These are phyloP conservation scores for Malus hybrid DNA, from an alignment of 331 rosid genomes.

Conservation along the genomic window DNA sequence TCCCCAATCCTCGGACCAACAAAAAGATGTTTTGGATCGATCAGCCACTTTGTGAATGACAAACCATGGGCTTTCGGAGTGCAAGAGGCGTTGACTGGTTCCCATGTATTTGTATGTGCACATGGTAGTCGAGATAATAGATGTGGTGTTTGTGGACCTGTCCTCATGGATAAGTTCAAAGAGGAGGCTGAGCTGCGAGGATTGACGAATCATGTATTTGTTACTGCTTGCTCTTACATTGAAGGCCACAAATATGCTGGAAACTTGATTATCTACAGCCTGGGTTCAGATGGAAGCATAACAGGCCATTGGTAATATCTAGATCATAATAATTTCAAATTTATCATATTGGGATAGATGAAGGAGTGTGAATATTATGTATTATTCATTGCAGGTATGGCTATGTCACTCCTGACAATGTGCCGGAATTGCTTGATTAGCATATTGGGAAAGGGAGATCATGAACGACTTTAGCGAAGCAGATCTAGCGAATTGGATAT, in stretches of 20 bases:
- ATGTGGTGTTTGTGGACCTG: slow-evolving; percentile 98
- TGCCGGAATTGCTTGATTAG: slow-evolving; percentile 73
- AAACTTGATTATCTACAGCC: slow-evolving; percentile 66
- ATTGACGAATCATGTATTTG: slow-evolving; percentile 53
- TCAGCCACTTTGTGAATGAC: slow-evolving; percentile 36
- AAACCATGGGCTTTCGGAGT: slow-evolving; percentile 59
- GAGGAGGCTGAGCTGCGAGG: slow-evolving; percentile 63
- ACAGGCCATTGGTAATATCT: slow-evolving; percentile 75
- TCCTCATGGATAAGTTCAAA: slow-evolving; percentile 54
- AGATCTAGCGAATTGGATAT: neutral
- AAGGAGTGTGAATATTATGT: neutral
- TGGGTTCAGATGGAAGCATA: slow-evolving; percentile 56
- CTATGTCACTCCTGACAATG: slow-evolving; percentile 85
- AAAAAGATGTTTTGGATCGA: too few species aligned
- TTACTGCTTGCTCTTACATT: slow-evolving; percentile 72
- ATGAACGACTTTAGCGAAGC: slow-evolving; percentile 41
- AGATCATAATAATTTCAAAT: neutral
- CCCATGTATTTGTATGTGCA: slow-evolving; percentile 78
- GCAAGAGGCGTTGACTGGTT: slow-evolving; percentile 45
- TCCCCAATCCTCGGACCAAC: too few species aligned
- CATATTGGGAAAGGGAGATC: slow-evolving; percentile 82
- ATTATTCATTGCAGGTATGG: slow-evolving; percentile 65
- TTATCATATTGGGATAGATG: neutral
- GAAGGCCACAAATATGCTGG: slow-evolving; percentile 99
- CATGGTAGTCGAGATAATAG: slow-evolving; percentile 89